Percentiles rank a stretch among this genome's conserved stretches.
phyloP scores from a whole-genome alignment of 2,329 filamentous ascomycete species.

The Alternaria incomplexa region DNA sequence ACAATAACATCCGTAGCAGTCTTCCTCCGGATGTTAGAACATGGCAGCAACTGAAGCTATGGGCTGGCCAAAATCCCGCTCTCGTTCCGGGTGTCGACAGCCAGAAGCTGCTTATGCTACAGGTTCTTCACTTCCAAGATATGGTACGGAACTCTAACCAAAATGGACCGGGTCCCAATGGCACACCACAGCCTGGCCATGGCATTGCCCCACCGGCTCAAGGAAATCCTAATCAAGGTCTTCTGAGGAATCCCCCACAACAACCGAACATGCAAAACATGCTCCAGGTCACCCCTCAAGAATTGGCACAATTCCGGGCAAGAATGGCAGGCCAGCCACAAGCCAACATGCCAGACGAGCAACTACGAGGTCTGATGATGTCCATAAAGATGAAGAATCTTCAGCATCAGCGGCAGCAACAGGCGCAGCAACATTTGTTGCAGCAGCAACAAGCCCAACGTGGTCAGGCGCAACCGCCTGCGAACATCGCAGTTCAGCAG shows the following conservation, averaged over 20 bases:
- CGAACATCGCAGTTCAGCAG: constrained; percentile 15
- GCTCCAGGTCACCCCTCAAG: constrained; percentile 46
- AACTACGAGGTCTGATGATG: constrained; percentile 35
- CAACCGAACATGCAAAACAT: constrained; percentile 24
- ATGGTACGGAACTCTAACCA: constrained; percentile 35
- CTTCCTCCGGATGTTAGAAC: constrained; percentile 59
- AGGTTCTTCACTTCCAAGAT: constrained; percentile 54
- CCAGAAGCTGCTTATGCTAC: constrained; percentile 43
- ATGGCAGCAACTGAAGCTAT: constrained; percentile 64
- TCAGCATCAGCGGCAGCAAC: constrained; percentile 33
- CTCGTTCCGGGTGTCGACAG: constrained; percentile 33
- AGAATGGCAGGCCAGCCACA: constrained; percentile 33
- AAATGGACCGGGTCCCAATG: constrained; percentile 25
- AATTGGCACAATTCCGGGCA: constrained; percentile 49
- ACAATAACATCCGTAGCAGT: constrained; percentile 27
- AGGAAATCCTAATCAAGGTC: constrained; percentile 45
- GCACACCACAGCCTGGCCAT: constrained; percentile 26
- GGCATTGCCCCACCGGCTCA: constrained; percentile 48
- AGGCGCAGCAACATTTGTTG: constrained; percentile 12
- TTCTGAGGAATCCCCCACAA: constrained; percentile 35
- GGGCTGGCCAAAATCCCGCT: constrained; percentile 54
- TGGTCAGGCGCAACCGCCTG: constrained; percentile 12
- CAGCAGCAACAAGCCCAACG: constrained; percentile 14
- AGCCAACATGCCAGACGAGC: constrained; percentile 37
- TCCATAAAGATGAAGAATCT: constrained; percentile 29